These are phyloP conservation scores for Phytophthora foliorum DNA, from an alignment of 352 stramenopile genomes.

Conservation along the genomic window DNA sequence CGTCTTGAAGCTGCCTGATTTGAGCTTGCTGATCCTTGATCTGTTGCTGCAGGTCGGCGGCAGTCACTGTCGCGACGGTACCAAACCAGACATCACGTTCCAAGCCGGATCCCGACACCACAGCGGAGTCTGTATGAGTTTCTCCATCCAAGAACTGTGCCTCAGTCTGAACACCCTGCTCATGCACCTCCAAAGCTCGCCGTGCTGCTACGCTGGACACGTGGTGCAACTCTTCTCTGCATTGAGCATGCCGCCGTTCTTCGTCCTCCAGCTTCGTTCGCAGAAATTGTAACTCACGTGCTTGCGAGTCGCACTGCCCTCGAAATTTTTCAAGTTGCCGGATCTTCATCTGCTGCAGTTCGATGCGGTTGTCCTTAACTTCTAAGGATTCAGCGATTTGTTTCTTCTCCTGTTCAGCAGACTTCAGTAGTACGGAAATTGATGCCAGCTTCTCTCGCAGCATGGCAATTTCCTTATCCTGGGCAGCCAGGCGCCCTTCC, in stretches of 20 bases:
- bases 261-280: slow-evolving; percentile 63
- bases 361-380: slow-evolving; percentile 83
- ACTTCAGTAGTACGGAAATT: slow-evolving; percentile 69
- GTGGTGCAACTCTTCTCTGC: slow-evolving; percentile 60
- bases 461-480: slow-evolving; percentile 78
- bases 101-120: slow-evolving; percentile 19
- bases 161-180: slow-evolving; percentile 68
- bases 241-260: slow-evolving; percentile 44
- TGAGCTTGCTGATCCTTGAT: slow-evolving; percentile 40
- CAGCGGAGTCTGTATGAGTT: slow-evolving; percentile 1
- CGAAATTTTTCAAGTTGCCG: slow-evolving; percentile 70
- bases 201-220: slow-evolving; percentile 15
- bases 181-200: slow-evolving; percentile 23
- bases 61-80: slow-evolving; percentile 46
- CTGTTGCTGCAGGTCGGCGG: slow-evolving; percentile 55
- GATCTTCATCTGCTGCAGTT: slow-evolving; percentile 72
- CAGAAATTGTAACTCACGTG: slow-evolving; percentile 58
- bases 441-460: slow-evolving; percentile 77
- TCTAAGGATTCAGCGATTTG: slow-evolving; percentile 63
- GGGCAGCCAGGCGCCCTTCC: slow-evolving; percentile 68
- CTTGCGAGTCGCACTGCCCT: slow-evolving; percentile 54
- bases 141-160: slow-evolving; percentile 31
- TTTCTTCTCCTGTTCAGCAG: slow-evolving; percentile 74
- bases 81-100: slow-evolving; percentile 38
- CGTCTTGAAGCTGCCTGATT: slow-evolving; percentile 44